Percentiles rank a stretch among this genome's conserved stretches.
Conservation (phyloP, 1,284 basidiomycete genomes). For the Trametes versicolor region DNA sequence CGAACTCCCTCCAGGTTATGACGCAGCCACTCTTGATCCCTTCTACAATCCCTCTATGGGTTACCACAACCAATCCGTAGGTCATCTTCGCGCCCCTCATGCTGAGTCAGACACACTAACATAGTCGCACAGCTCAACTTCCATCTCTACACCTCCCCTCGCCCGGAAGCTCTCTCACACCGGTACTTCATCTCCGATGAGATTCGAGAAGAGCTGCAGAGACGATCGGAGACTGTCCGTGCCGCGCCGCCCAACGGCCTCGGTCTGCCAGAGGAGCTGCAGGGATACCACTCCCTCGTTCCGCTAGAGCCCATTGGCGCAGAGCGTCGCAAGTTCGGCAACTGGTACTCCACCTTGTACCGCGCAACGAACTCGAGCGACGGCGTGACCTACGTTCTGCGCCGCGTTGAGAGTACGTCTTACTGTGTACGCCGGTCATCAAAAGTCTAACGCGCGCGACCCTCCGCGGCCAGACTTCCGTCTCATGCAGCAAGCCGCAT, state of each 20-base stretch:
- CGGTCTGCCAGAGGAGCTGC: conserved; percentile 86
- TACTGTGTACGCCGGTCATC: neutral
- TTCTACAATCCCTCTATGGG: conserved; percentile 63
- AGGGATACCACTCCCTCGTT: conserved; percentile 91
- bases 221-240: conserved; percentile 81
- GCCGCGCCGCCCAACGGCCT: conserved; percentile 56
- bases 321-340: conserved; percentile 77
- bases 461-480: conserved; percentile 75
- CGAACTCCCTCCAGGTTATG: conserved; percentile 40
- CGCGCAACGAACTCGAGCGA: conserved; percentile 84
- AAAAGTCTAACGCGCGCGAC: conserved; percentile 26
- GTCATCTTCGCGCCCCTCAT: conserved; percentile 39
- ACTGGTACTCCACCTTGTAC: conserved; percentile 86
- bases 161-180: conserved; percentile 63
- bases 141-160: conserved; percentile 84
- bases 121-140: conserved; percentile 76
- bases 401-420: conserved; percentile 86
- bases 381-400: conserved; percentile 81
- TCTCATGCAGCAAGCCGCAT: conserved; percentile 84
- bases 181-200: conserved; percentile 76
- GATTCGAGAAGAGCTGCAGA: conserved; percentile 83
- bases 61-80: conserved; percentile 75
- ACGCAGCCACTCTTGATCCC: conserved; percentile 47
- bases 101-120: conserved; percentile 6
- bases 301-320: conserved; percentile 71